A percentile compares a stretch with the other conserved stretches of the same genome.
Evolutionary conservation across 2,329 filamentous ascomycete genomes (phyloP).

Genomic region (Alternaria arbusti): DNA sequence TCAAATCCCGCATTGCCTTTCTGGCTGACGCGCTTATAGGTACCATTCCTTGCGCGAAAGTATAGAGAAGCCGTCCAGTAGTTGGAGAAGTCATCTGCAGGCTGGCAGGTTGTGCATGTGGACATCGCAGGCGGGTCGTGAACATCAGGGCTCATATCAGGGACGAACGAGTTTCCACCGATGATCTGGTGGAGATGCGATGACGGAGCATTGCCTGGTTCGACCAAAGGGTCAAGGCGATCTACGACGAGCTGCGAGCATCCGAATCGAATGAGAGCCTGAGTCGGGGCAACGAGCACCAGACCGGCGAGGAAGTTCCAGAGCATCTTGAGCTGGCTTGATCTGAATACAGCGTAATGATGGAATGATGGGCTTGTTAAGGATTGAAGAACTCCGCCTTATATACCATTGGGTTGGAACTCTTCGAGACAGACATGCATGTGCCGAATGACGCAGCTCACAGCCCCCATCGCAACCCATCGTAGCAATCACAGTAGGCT

Average conservation of each 20-base stretch:
- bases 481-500: background rate
- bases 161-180: slow-evolving; percentile 34
- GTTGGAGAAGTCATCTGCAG: slow-evolving; percentile 25
- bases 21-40: slow-evolving; percentile 33
- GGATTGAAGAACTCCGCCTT: background rate
- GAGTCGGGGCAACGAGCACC: slow-evolving; percentile 23
- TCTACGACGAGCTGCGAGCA: slow-evolving; percentile 37
- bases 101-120: slow-evolving; percentile 35
- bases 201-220: slow-evolving; percentile 28
- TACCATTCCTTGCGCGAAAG: slow-evolving; percentile 33
- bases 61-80: slow-evolving; percentile 38
- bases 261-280: slow-evolving; percentile 35
- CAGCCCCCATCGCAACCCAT: background rate
- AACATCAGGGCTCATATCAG: slow-evolving; percentile 27
- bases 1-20: slow-evolving; percentile 37
- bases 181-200: slow-evolving; percentile 38
- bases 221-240: slow-evolving; percentile 35
- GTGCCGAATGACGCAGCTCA: background rate
- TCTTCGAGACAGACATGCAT: background rate
- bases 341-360: background rate
- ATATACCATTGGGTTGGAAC: background rate
- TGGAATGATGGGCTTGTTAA: background rate
- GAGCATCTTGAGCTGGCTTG: slow-evolving; percentile 15
- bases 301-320: slow-evolving; percentile 18
- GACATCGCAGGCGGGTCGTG: slow-evolving; percentile 30